phyloP scores from a whole-genome alignment of 345 rosid genomes.

The Citrus unshiu region DNA sequence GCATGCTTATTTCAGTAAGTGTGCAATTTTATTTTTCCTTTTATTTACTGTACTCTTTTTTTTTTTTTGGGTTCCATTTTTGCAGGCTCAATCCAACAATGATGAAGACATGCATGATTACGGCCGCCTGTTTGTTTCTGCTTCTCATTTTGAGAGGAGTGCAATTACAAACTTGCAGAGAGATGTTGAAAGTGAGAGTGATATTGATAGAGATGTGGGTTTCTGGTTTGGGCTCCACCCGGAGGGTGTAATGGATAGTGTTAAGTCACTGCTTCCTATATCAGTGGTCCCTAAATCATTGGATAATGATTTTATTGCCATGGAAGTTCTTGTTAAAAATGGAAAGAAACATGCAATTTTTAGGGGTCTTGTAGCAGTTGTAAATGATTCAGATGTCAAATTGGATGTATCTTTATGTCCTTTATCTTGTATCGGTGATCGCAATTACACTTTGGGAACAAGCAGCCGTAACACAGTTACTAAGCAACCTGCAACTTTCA shows the following conservation, averaged over 20 bases:
- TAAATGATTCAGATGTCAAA: slow-evolving; percentile 82
- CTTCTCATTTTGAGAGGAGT: slow-evolving; percentile 76
- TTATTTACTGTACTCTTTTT: background rate
- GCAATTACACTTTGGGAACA: slow-evolving; percentile 33
- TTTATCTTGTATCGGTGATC: slow-evolving; percentile 27
- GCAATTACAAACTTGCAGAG: slow-evolving; percentile 45
- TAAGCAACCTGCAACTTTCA: slow-evolving; percentile 17
- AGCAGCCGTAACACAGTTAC: slow-evolving; percentile 35
- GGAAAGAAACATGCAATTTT: slow-evolving; percentile 92
- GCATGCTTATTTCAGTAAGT: background rate
- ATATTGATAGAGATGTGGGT: slow-evolving; percentile 63
- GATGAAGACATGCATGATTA: slow-evolving; percentile 45
- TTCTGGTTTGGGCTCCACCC: slow-evolving; percentile 77
- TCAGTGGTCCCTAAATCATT: slow-evolving; percentile 74
- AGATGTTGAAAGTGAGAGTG: slow-evolving; percentile 42
- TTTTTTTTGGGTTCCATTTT: slow-evolving; percentile 9
- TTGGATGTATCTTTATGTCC: slow-evolving; percentile 62
- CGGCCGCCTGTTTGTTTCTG: slow-evolving; percentile 68
- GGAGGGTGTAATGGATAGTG: slow-evolving; percentile 71
- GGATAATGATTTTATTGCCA: slow-evolving; percentile 61
- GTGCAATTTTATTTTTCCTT: background rate
- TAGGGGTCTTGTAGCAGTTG: slow-evolving; percentile 78
- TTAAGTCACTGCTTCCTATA: slow-evolving; percentile 81
- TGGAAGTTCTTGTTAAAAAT: slow-evolving; percentile 84
- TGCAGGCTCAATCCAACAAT: slow-evolving; percentile 45